Conservation (phyloP, 73 alveolate genomes). For the Paramecium primaurelia region DNA sequence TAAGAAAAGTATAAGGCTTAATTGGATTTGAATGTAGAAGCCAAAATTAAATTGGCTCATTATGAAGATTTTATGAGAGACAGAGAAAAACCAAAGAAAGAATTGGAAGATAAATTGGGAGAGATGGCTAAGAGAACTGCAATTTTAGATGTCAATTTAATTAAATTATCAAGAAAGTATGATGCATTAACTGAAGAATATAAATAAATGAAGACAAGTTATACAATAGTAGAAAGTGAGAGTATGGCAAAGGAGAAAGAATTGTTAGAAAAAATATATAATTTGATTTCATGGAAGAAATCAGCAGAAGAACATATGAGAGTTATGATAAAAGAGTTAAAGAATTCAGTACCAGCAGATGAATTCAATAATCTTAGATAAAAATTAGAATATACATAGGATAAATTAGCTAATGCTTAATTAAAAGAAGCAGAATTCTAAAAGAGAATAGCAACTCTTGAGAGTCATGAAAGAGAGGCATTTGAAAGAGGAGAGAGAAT, state of each 20-base stretch:
- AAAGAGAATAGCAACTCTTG: conserved; percentile 17
- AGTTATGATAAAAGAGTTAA: conserved; percentile 3
- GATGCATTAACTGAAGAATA: conserved; percentile 53
- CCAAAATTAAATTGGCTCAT: background rate
- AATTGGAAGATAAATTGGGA: conserved; percentile 28
- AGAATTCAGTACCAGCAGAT: conserved; percentile 15
- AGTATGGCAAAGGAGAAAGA: conserved; percentile 31
- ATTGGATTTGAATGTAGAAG: conserved; percentile 1
- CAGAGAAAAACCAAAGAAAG: conserved; percentile 16
- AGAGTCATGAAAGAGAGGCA: conserved; percentile 55
- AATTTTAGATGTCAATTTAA: conserved; percentile 76
- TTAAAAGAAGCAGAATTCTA: conserved; percentile 42
- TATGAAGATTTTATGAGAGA: conserved; percentile 38
- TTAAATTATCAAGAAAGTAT: conserved; percentile 55
- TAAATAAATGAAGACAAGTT: conserved; percentile 12
- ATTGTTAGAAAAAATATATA: conserved; percentile 38
- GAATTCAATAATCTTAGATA: conserved; percentile 23
- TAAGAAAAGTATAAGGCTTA: background rate
- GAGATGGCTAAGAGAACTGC: conserved; percentile 73
- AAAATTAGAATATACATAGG: conserved; percentile 3
- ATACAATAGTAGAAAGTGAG: background rate
- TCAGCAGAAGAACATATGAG: conserved; percentile 44
- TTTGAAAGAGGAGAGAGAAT: conserved; percentile 47
- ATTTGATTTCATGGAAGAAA: conserved; percentile 52
- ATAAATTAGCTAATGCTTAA: conserved; percentile 32